Evolutionary conservation across 2,329 filamentous ascomycete species (phyloP), one percentile per base, ranked within the genome.

Genomic region (Elsinoe arachidis): DNA sequence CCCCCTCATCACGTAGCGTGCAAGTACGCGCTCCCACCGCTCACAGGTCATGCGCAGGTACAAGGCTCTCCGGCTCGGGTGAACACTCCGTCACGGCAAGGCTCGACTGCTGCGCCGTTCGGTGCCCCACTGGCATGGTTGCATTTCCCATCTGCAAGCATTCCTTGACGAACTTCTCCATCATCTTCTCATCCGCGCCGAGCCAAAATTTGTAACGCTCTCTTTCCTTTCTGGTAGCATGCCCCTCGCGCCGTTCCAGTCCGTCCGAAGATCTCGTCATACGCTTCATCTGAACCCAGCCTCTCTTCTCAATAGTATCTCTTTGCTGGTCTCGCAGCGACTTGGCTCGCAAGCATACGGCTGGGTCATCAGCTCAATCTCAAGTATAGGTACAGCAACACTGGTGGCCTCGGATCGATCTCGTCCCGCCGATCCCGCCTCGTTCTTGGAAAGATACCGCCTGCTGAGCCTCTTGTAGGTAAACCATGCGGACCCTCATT

Each of bases 121-220:
- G 46, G 34, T 53, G 49, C 49, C 19, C 15, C 34, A 30, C 34
- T 38, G 49, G 33, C 49, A 53, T 33, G 26, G 44, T 49, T 51
- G 46, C 30, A 51, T 51, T 51, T 35, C 46, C 37, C 26, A 34
- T 9, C 33, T 51, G 33, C 26, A 21, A 51, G 46, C 46, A 34
- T 51, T 51, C 46, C 26, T 51, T 51, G 46, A 51, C 30, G 26
- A 51, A 51, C 46, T 9, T 34, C n/a, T 51, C 46, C 46, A 51
- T 51, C 46, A 51, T 51, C 26, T 14, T 10, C 10, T 5, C 35
- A 14, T 53, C 35, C 49, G 23, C 35, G 49, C 49, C 49, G 49
- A 53, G 34, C 46, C 17, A 39, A 9, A 17, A 39, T 12, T 30
- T 53, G 49, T 34, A 37, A 34, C 49, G 21, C 35, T 39, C 23